Evolutionary conservation across 1,284 basidiomycete species (phyloP).

Genomic region (Rhodotorula sp.): DNA sequence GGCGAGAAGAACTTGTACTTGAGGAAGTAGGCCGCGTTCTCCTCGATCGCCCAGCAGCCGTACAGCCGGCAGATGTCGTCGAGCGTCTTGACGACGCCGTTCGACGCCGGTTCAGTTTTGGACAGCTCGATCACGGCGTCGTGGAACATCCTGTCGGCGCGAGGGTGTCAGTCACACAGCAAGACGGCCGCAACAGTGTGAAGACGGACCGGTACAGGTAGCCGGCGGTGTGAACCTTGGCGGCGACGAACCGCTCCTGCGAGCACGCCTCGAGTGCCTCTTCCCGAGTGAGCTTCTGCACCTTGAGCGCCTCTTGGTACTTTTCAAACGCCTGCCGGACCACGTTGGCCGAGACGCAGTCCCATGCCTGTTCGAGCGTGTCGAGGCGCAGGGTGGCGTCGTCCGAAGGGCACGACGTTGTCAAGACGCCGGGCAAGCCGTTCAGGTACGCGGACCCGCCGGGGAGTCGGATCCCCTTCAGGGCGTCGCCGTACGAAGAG

Average conservation of each 20-base stretch:
- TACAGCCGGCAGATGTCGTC: constrained; percentile 49
- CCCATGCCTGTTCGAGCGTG: constrained; percentile 56
- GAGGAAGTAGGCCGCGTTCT: constrained; percentile 58
- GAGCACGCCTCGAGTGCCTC: constrained; percentile 58
- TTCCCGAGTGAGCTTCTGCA: constrained; percentile 52
- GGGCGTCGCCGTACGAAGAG: constrained; percentile 54
- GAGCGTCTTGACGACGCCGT: constrained; percentile 49
- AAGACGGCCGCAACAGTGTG: constrained; percentile 44
- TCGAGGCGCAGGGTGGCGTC: constrained; percentile 43
- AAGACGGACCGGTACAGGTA: constrained; percentile 46
- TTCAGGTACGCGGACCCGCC: constrained; percentile 56
- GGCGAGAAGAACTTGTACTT: constrained; percentile 49
- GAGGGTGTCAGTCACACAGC: not conserved
- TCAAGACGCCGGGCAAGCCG: constrained; percentile 49
- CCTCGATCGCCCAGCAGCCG: constrained; percentile 59
- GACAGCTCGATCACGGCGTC: constrained; percentile 50
- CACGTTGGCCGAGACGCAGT: constrained; percentile 56
- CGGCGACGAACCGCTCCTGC: constrained; percentile 58
- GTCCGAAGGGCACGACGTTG: constrained; percentile 50
- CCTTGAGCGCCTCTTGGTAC: constrained; percentile 53
- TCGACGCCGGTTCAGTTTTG: constrained; percentile 45
- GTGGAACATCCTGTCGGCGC: constrained; percentile 45
- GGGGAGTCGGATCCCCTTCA: constrained; percentile 54
- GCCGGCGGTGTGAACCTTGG: constrained; percentile 53
- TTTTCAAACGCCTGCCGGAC: constrained; percentile 57